phyloP scores from a whole-genome alignment of 2,329 filamentous ascomycete genomes.

The Teratosphaeria zuluensis region DNA sequence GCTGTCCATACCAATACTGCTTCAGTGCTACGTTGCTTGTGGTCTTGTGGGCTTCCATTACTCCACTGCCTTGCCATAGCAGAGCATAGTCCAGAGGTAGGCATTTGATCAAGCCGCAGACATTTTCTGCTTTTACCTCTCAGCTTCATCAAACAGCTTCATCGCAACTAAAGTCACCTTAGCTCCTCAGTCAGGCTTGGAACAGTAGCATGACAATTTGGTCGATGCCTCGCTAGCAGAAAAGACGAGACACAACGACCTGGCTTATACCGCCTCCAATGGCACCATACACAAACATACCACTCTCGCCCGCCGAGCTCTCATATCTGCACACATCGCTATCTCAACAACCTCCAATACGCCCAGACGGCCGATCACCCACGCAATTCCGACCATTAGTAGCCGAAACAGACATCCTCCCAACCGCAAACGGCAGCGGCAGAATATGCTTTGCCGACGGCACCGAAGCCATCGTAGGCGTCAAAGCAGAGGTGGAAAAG shows the following conservation, averaged over 20 bases:
- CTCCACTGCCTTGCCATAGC: too few relatives aligned
- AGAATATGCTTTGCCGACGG: slow-evolving; percentile 91
- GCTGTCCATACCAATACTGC: too few relatives aligned
- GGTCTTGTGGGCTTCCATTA: too few relatives aligned
- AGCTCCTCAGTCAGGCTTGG: too few relatives aligned
- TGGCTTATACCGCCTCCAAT: slow-evolving; percentile 30
- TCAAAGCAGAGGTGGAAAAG: slow-evolving; percentile 89
- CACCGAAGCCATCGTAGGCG: slow-evolving; percentile 88
- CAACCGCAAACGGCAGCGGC: slow-evolving; percentile 82
- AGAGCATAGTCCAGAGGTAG: background rate
- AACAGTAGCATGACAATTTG: too few relatives aligned
- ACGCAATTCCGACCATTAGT: slow-evolving; percentile 84
- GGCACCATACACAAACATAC: slow-evolving; percentile 50
- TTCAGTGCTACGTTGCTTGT: too few relatives aligned
- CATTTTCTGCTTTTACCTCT: background rate
- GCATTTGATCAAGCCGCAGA: background rate
- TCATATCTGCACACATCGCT: slow-evolving; percentile 90
- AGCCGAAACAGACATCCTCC: slow-evolving; percentile 83
- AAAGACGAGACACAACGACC: too few relatives aligned
- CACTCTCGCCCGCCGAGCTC: slow-evolving; percentile 90
- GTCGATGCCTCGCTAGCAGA: too few relatives aligned
- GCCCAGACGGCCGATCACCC: slow-evolving; percentile 72
- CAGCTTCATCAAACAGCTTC: background rate
- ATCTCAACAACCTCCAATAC: slow-evolving; percentile 69
- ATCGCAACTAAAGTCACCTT: background rate